Percentiles rank a stretch among this genome's conserved stretches.
These are phyloP conservation scores for Pythium brassicae DNA, from an alignment of 352 stramenopile genomes.

Conservation along the genomic window DNA sequence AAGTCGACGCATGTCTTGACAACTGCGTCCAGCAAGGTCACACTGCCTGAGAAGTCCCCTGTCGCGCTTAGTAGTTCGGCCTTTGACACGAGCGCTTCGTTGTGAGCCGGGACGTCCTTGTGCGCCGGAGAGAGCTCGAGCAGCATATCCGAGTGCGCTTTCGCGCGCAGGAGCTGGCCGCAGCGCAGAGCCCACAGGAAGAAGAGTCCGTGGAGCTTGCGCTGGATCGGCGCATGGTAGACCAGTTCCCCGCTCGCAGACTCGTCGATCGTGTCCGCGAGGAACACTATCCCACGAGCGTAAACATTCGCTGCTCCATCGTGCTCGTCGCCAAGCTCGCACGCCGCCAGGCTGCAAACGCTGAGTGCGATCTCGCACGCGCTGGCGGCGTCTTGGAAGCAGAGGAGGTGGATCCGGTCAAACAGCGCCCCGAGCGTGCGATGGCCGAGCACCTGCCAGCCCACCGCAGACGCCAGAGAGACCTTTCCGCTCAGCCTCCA, in stretches of 20 bases:
- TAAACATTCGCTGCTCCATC: conserved; percentile 21
- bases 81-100: conserved; percentile 37
- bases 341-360: conserved; percentile 43
- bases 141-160: conserved; percentile 40
- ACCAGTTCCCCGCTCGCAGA: conserved; percentile 21
- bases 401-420: conserved; percentile 40
- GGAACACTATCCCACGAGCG: conserved; percentile 24
- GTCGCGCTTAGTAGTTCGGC: conserved; percentile 24
- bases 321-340: conserved; percentile 7
- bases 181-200: conserved; percentile 46
- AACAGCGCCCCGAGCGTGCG: conserved; percentile 43
- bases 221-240: conserved; percentile 34
- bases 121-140: conserved; percentile 35
- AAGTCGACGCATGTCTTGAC: conserved; percentile 29
- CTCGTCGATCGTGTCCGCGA: conserved; percentile 21
- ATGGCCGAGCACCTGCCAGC: conserved; percentile 51
- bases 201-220: conserved; percentile 43
- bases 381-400: conserved; percentile 51
- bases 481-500: conserved; percentile 69
- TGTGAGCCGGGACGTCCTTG: conserved; percentile 40
- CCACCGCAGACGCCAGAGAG: conserved; percentile 31
- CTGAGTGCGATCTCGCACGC: conserved; percentile 41
- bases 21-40: conserved; percentile 36
- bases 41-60: conserved; percentile 31
- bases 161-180: conserved; percentile 33